phyloP scores from a whole-genome alignment of 2,329 filamentous ascomycete species.

The Boeremia exigua region DNA sequence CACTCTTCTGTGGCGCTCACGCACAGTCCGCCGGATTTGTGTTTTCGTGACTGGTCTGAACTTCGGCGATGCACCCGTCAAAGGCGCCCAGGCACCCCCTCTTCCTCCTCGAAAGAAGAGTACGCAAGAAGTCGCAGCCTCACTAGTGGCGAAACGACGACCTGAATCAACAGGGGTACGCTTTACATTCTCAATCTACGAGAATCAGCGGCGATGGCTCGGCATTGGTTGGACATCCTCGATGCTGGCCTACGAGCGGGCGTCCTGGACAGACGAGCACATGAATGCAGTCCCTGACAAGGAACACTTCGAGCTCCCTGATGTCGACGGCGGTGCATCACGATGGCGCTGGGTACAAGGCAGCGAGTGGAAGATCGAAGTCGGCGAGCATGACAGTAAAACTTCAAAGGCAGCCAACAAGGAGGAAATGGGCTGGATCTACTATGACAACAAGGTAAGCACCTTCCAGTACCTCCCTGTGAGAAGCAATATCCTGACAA shows the following conservation, averaged over 20 bases:
- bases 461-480: background rate
- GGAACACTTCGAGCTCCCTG: conserved; percentile 72
- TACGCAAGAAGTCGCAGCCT: conserved; percentile 56
- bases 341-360: conserved; percentile 84
- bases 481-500: conserved; percentile 15
- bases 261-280: conserved; percentile 95
- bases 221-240: conserved; percentile 94
- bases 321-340: conserved; percentile 68
- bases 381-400: conserved; percentile 56
- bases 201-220: conserved; percentile 95
- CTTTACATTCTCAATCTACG: conserved; percentile 95
- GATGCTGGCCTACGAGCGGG: conserved; percentile 86
- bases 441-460: conserved; percentile 91
- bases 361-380: conserved; percentile 86
- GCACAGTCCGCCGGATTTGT: conserved; percentile 71
- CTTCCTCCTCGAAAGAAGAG: conserved; percentile 54
- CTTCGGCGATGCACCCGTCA: conserved; percentile 60
- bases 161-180: conserved; percentile 75
- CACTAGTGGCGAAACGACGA: conserved; percentile 49
- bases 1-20: conserved; percentile 88
- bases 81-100: conserved; percentile 42
- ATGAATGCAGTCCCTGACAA: conserved; percentile 79
- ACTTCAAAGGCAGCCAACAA: conserved; percentile 45
- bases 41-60: conserved; percentile 80
- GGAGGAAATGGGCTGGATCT: conserved; percentile 83